phyloP scores from a whole-genome alignment of 805 yeast genomes.

The Ogataea methanolica region DNA sequence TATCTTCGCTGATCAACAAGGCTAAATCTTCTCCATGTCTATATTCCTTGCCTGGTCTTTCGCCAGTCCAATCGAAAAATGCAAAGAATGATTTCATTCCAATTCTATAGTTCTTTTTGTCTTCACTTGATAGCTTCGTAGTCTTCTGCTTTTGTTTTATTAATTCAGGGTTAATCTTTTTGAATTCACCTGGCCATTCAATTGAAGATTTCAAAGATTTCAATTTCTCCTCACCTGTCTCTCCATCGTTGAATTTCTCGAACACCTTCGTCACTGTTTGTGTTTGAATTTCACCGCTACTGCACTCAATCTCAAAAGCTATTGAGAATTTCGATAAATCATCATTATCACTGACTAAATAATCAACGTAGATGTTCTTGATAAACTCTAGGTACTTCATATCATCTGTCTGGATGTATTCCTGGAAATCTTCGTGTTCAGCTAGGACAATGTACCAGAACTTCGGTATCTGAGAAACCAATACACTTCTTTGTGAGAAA shows the following conservation, averaged over 20 bases:
- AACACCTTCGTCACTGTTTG: constrained; percentile 63
- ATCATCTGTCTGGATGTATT: constrained; percentile 72
- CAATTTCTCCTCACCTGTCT: constrained; percentile 52
- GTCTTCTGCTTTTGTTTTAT: constrained; percentile 35
- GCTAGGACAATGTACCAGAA: constrained; percentile 89
- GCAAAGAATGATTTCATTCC: constrained; percentile 85
- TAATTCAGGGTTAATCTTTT: constrained; percentile 48
- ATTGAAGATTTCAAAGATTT: constrained; percentile 51
- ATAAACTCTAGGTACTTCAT: constrained; percentile 68
- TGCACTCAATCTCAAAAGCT: constrained; percentile 50
- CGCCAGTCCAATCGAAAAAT: constrained; percentile 84
- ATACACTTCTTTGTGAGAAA: constrained; percentile 50
- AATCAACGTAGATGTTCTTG: constrained; percentile 56
- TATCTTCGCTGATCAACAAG: constrained; percentile 64
- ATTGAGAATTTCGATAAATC: constrained; percentile 52
- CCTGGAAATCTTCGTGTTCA: constrained; percentile 80
- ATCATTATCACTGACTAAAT: constrained; percentile 31
- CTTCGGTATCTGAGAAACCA: constrained; percentile 54
- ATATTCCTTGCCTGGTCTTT: constrained; percentile 70
- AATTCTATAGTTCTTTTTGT: constrained; percentile 55
- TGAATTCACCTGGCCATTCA: constrained; percentile 66
- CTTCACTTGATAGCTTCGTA: constrained; percentile 39
- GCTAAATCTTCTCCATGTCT: constrained; percentile 79
- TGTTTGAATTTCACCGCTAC: constrained; percentile 43
- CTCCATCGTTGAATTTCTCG: constrained; percentile 37